phyloP scores from a whole-genome alignment of 2,329 filamentous ascomycete species.

The Phialophora macrospora region DNA sequence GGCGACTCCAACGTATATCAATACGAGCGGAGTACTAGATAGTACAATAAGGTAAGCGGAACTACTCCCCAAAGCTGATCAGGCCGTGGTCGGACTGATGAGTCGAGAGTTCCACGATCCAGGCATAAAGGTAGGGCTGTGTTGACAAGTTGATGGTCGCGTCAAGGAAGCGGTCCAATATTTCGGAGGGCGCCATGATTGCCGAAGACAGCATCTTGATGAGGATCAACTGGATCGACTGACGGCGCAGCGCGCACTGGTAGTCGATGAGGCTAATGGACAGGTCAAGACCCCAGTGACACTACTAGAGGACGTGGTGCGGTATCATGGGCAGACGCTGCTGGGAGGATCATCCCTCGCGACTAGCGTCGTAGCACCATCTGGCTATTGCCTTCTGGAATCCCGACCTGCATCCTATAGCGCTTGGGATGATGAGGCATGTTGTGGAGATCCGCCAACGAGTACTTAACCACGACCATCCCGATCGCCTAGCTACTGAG shows the following conservation, averaged over 20 bases:
- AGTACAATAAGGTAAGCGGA: too few species aligned
- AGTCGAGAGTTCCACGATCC: too few species aligned
- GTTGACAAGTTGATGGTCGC: too few species aligned
- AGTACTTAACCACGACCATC: neutral
- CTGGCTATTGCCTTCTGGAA: neutral
- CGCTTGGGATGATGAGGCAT: neutral
- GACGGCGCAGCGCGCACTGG: neutral
- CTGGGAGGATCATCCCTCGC: neutral
- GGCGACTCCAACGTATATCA: too few species aligned
- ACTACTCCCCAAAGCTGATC: too few species aligned
- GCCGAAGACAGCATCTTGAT: too few species aligned
- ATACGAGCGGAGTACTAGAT: too few species aligned
- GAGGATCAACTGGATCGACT: neutral
- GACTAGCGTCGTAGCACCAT: neutral
- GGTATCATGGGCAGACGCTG: neutral
- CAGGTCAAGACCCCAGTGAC: neutral
- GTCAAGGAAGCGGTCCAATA: too few species aligned
- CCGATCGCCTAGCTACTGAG: neutral
- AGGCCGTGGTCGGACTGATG: too few species aligned
- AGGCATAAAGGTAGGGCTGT: too few species aligned
- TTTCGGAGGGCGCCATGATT: too few species aligned
- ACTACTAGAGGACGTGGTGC: constrained; percentile 4
- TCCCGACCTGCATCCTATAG: neutral
- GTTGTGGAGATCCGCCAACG: neutral
- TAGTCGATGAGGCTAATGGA: neutral